Base-by-base conservation (phyloP, 108 stramenopile genomes). In the Skeletonema potamos region DNA sequence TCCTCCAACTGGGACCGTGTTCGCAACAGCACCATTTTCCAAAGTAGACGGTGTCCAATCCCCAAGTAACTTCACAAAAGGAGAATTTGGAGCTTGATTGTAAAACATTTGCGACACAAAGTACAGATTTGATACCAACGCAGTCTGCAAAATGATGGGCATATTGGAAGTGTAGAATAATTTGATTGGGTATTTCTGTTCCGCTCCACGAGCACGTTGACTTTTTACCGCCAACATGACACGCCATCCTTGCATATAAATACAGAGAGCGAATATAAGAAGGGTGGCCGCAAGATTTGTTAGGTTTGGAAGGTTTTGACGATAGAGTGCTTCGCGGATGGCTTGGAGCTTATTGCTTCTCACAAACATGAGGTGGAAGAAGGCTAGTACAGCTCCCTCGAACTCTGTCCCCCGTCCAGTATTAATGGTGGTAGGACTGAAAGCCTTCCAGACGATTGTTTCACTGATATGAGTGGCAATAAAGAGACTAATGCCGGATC, bases 121-220 rank as follows among this genome's bases (percentile, higher is more conserved):
- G 97, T 98, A 99, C 36, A 99, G 80, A 87, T 99, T 99, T 73
- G 96, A 96, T 9, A 99, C 97, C 54, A 99, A 86, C 6, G 98
- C 98, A 12, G 98, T 97, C 81, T 98, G 98, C 28, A 99, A 89
- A 76, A 99, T 98, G 82, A 99, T 98, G 77, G 98, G 98, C 97
- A 99, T 99, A 93, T 99, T 99, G 77, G 97, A 98, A 20, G 99
- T 99, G 96, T 99, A 99, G 84, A 99, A 98, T 27, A 99, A 89
- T 95, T 96, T 96, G 92, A 96, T 94, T 76, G 95, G 95, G 79
- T 94, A 96, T 73, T 81, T 92, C 74, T 89, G 89, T 82, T 92
- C 86, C 68, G 96, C 89, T 67, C 98, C 97, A 37, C 97, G 92
- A 74, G 94, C 90, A 80, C 96, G 96, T 68, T 95, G 94, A 80